Base-by-base conservation (phyloP, 208 protist species). In the Zelonia costaricensis region DNA sequence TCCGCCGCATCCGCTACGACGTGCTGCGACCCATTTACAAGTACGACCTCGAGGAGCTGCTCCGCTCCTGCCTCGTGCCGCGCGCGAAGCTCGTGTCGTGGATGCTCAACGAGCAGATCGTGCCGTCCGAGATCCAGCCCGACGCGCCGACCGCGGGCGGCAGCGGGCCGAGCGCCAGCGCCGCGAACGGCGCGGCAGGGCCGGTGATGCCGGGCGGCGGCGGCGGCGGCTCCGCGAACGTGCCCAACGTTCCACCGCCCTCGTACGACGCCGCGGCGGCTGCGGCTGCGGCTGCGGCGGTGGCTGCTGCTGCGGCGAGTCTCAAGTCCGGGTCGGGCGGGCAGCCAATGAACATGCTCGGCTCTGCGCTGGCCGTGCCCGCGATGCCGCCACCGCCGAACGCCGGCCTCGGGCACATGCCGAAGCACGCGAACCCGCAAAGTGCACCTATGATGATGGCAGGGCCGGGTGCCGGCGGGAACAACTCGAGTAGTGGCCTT, bases 1-100 rank as follows among this genome's bases (percentile, higher is more conserved):
- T 92, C 72, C 69, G 78, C 39, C 71, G 80, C 43, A 69, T 91
- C 47, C 82, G 88, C 25, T 86, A 91, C 49, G 85, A 92, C 67
- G 64, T 84, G 15, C 61, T 85, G 62, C 76, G 85, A 12, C 83
- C 88, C 27, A 71, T 76, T 60, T 94, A 86, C 74, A 85, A 88
- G 72, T 44, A 72, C 43, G 78, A 92, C 39, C 78, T 94, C 5
- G 74, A 77, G 25, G 70, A 86, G 27, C 57, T 91, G 39, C 76
- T 94, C 23, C 48, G 80, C 25, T 62, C 69, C 27, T 89, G 82
- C 64, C 76, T 94, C 36, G 80, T 94, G 42, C 68, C 84, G 16
- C 76, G 84, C 42, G 49, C 78, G 35, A 77, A 80, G 70, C 58
- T 94, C 23, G 67, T 92, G 30, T 67, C 76, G 53, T 94, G 88